These are phyloP conservation scores for Sequoiadendron giganteum DNA, from an alignment of 75 land plant genomes.

Conservation along the genomic window DNA sequence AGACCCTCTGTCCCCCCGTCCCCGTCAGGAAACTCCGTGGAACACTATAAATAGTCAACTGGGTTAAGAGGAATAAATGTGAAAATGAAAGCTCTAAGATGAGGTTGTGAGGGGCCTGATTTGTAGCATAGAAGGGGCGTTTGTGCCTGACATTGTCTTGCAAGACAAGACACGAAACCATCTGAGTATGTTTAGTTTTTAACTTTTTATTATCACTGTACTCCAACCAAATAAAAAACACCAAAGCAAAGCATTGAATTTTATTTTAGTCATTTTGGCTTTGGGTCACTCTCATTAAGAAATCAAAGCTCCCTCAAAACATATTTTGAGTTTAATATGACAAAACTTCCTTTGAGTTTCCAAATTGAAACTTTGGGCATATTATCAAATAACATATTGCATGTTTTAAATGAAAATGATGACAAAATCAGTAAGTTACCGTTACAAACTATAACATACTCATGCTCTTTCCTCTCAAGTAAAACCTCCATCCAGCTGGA, in stretches of 20 bases:
- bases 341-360: background rate
- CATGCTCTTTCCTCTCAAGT: slow-evolving; percentile 43
- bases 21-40: no score
- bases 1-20: no score
- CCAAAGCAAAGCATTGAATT: background rate
- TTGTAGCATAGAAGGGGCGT: no score
- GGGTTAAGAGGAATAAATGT: no score
- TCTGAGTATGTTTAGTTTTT: background rate
- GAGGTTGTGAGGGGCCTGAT: no score
- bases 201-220: background rate
- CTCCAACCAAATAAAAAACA: background rate
- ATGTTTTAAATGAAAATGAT: background rate
- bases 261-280: background rate
- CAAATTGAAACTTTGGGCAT: background rate
- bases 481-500: slow-evolving; percentile 92
- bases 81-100: no score
- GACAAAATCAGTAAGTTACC: background rate
- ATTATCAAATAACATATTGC: background rate
- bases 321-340: background rate
- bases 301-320: background rate
- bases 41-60: no score
- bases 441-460: slow-evolving; percentile 27
- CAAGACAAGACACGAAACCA: no score
- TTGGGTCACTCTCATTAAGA: background rate
- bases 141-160: no score